Evolutionary conservation across 2,329 filamentous ascomycete species (phyloP).

Genomic region (Cylindrodendrum hubeiense): DNA sequence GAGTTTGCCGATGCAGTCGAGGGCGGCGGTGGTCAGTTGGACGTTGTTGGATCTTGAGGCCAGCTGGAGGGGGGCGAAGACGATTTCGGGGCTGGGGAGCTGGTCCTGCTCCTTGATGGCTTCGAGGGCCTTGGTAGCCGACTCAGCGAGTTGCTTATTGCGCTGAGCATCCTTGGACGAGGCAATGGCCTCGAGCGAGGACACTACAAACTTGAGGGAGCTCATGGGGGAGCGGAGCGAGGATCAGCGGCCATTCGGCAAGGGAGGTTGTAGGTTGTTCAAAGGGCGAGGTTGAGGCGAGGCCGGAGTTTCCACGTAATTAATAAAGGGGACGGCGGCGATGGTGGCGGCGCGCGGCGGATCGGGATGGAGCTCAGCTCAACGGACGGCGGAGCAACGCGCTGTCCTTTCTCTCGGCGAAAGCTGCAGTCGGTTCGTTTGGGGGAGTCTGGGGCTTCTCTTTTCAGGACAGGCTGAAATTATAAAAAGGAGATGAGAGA

Average conservation of each 20-base stretch:
- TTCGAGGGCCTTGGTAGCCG: slow-evolving; percentile 83
- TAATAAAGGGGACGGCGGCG: slow-evolving; percentile 26
- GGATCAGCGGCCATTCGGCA: slow-evolving; percentile 60
- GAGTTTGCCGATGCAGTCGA: slow-evolving; percentile 98
- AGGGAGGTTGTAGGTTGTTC: slow-evolving; percentile 16
- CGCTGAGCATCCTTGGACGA: slow-evolving; percentile 91
- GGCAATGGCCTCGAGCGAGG: slow-evolving; percentile 91
- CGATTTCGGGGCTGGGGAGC: slow-evolving; percentile 88
- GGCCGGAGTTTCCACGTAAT: slow-evolving; percentile 21
- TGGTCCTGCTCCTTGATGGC: slow-evolving; percentile 90
- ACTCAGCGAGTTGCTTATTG: slow-evolving; percentile 85
- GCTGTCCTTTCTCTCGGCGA: slow-evolving; percentile 1
- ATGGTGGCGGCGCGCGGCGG: slow-evolving; percentile 20
- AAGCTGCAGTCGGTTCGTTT: background rate
- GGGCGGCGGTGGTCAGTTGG: slow-evolving; percentile 86
- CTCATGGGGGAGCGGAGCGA: slow-evolving; percentile 75
- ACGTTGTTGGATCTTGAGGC: slow-evolving; percentile 90
- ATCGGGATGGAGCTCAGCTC: slow-evolving; percentile 28
- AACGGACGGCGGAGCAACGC: slow-evolving; percentile 18
- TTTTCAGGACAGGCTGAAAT: slow-evolving; percentile 9
- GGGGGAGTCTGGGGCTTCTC: slow-evolving; percentile 4
- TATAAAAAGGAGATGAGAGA: slow-evolving; percentile 19
- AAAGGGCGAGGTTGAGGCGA: slow-evolving; percentile 16
- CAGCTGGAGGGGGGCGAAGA: slow-evolving; percentile 91
- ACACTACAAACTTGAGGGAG: slow-evolving; percentile 96